Percentiles rank a stretch among this genome's conserved stretches.
phyloP scores from a whole-genome alignment of 192 early-diverging fungal genomes.

The Podila minutissima region DNA sequence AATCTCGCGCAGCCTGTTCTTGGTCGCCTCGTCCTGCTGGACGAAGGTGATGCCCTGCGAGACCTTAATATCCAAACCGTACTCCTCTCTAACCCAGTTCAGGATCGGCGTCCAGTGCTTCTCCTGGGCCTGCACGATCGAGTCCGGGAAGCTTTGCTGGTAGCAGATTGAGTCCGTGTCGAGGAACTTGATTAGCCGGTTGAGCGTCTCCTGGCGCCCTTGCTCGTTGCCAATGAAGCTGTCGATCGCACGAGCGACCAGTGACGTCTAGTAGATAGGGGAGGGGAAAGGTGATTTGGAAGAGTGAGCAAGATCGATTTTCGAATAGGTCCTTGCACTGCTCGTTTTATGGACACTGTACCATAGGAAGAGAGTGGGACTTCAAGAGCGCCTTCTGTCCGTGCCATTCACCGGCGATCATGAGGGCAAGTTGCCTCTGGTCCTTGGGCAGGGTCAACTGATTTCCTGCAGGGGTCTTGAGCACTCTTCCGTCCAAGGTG shows the following conservation, averaged over 20 bases:
- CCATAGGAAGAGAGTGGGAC: conserved; percentile 88
- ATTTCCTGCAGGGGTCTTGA: conserved; percentile 86
- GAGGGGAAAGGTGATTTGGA: background rate
- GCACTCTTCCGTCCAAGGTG: conserved; percentile 78
- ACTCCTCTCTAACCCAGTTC: conserved; percentile 74
- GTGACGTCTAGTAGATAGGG: conserved; percentile 74
- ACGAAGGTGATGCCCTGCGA: conserved; percentile 78
- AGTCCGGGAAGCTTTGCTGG: conserved; percentile 81
- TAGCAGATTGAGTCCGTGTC: conserved; percentile 93
- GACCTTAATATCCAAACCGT: conserved; percentile 73
- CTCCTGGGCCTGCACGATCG: conserved; percentile 82
- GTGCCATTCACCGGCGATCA: conserved; percentile 96
- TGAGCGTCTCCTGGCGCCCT: conserved; percentile 74
- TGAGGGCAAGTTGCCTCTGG: conserved; percentile 74
- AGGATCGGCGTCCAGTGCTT: conserved; percentile 84
- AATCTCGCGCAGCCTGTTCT: conserved; percentile 62
- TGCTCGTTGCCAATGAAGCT: conserved; percentile 64
- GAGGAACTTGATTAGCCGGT: conserved; percentile 81
- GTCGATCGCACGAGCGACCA: conserved; percentile 88
- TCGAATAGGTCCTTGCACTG: background rate
- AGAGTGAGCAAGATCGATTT: background rate
- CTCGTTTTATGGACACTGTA: conserved; percentile 16
- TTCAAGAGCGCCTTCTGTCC: conserved; percentile 82
- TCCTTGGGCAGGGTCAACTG: conserved; percentile 66
- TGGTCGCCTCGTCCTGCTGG: conserved; percentile 71